Evolutionary conservation across 305 asterid species (phyloP).

Genomic region (Ruellia speciosa): DNA sequence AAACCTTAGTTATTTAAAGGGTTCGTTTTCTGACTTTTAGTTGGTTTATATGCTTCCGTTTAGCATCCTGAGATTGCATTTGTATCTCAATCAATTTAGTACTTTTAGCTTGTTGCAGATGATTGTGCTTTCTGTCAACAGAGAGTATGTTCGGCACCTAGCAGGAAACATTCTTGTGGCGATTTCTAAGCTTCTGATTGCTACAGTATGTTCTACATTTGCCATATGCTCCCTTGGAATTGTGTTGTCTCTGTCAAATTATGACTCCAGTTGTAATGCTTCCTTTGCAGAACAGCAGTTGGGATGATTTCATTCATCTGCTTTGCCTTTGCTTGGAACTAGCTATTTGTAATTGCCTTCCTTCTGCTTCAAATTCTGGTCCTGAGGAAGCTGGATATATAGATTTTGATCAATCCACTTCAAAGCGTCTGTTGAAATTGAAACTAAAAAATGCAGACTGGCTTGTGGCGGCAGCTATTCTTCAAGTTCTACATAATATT

Average conservation of each 20-base stretch:
- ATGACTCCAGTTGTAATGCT: constrained; percentile 7
- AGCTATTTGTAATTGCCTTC: constrained; percentile 29
- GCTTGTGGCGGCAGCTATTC: constrained; percentile 39
- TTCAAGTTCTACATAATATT: constrained; percentile 51
- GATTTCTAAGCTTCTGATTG: constrained; percentile 49
- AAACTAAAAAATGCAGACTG: constrained; percentile 40
- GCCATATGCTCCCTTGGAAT: constrained; percentile 4
- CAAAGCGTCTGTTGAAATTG: constrained; percentile 27
- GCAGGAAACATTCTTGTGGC: constrained; percentile 54
- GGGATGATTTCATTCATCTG: constrained; percentile 49
- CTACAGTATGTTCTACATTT: constrained; percentile 40
- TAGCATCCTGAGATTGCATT: neutral
- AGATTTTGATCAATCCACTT: constrained; percentile 25
- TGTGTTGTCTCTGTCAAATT: constrained; percentile 5
- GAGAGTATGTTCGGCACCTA: constrained; percentile 52
- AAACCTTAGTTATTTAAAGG: too few species aligned
- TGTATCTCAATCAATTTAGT: neutral
- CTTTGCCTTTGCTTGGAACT: constrained; percentile 52
- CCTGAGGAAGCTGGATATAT: constrained; percentile 23
- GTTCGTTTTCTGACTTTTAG: too few species aligned
- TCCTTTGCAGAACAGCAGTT: constrained; percentile 47
- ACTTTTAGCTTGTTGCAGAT: constrained; percentile 39
- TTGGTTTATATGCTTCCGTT: constrained; percentile 2
- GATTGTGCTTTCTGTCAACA: constrained; percentile 43
- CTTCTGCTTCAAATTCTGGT: constrained; percentile 24